phyloP scores from a whole-genome alignment of 2,329 filamentous ascomycete genomes.

The Apiospora saccharicola region DNA sequence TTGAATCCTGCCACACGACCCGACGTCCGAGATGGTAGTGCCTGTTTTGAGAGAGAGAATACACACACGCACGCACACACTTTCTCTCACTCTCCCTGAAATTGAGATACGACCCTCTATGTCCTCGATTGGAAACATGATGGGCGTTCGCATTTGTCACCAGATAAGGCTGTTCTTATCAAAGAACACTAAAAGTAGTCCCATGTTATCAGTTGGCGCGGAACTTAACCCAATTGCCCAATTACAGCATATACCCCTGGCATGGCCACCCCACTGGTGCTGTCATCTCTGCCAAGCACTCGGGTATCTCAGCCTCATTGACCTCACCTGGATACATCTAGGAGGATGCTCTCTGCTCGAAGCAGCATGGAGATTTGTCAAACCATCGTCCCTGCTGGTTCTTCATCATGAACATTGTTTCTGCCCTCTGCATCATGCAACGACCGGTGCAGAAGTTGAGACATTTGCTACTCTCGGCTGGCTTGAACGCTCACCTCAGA shows the following conservation, averaged over 20 bases:
- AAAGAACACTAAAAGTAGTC: neutral
- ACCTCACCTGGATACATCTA: neutral
- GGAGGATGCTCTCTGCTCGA: too few relatives aligned
- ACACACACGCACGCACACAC: neutral
- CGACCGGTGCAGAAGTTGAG: neutral
- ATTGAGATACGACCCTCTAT: too few relatives aligned
- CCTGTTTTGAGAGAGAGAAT: neutral
- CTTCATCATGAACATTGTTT: neutral
- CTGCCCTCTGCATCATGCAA: neutral
- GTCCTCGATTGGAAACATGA: neutral
- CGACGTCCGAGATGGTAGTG: neutral
- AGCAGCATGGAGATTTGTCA: neutral
- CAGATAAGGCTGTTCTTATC: conserved; percentile 18
- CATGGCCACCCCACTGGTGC: neutral
- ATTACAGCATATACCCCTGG: neutral
- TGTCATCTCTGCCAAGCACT: neutral
- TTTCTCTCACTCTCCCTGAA: too few relatives aligned
- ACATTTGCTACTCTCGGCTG: neutral
- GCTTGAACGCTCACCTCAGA: neutral
- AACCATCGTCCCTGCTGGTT: neutral
- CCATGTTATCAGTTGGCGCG: neutral
- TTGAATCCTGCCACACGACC: neutral
- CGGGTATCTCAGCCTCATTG: conserved; percentile 10
- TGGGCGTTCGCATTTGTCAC: conserved; percentile 1
- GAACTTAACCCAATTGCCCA: neutral